Percentiles rank a stretch among this genome's conserved stretches.
These are phyloP conservation scores for Sphaerulina populicola DNA, from an alignment of 2,329 filamentous ascomycete species.

Conservation along the genomic window DNA sequence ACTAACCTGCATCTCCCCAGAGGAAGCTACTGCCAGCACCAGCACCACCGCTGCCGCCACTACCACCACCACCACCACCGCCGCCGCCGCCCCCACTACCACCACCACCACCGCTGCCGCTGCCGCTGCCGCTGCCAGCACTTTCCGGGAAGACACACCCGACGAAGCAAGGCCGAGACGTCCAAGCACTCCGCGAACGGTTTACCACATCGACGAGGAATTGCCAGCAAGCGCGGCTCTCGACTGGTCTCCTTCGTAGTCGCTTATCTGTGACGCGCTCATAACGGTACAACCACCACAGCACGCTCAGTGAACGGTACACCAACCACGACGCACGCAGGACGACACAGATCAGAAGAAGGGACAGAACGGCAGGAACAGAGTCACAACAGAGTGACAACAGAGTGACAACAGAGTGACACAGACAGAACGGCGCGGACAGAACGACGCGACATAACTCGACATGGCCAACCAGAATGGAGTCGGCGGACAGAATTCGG, in stretches of 20 bases:
- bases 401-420: neutral
- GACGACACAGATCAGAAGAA: neutral
- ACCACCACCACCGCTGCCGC: neutral
- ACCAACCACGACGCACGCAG: neutral
- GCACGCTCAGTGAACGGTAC: neutral
- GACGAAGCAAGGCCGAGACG: neutral
- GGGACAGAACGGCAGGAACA: neutral
- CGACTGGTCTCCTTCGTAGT: neutral
- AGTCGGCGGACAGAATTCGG: slow-evolving; percentile 23
- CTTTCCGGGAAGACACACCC: neutral
- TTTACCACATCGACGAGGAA: slow-evolving; percentile 5
- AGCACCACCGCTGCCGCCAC: neutral
- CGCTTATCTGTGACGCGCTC: too few relatives aligned
- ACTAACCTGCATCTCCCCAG: neutral
- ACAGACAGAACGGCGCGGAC: neutral
- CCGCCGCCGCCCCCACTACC: neutral
- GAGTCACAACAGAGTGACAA: neutral
- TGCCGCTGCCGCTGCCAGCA: too few relatives aligned
- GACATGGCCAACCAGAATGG: slow-evolving; percentile 26
- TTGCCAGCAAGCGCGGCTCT: neutral
- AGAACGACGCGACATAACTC: slow-evolving; percentile 2
- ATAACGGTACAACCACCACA: too few relatives aligned
- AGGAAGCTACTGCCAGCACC: neutral
- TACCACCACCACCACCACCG: neutral
- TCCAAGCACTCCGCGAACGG: neutral